Conservation (phyloP, 2,329 filamentous ascomycete genomes). For the Akanthomyces muscarius region DNA sequence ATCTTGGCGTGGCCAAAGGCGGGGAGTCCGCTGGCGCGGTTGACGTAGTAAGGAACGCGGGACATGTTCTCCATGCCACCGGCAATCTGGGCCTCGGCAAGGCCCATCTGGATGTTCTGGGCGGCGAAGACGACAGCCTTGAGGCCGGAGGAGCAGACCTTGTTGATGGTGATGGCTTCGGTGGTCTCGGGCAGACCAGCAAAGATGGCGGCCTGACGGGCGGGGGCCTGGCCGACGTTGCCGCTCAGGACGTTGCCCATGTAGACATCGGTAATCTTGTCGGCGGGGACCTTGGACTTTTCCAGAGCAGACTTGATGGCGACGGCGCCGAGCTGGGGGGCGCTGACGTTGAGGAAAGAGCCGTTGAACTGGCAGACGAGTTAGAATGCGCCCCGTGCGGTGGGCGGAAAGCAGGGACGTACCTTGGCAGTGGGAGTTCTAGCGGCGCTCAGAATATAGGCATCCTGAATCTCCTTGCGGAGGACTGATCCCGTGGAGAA, state of each 20-base stretch:
- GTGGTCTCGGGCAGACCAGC: conserved; percentile 76
- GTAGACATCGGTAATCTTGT: conserved; percentile 87
- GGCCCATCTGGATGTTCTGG: conserved; percentile 88
- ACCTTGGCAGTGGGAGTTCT: conserved; percentile 90
- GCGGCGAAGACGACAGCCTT: conserved; percentile 89
- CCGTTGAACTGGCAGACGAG: conserved; percentile 74
- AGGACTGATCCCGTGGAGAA: conserved; percentile 45
- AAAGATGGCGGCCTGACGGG: conserved; percentile 84
- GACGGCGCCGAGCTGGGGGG: conserved; percentile 81
- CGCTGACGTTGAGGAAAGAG: conserved; percentile 75
- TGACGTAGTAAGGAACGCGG: conserved; percentile 83
- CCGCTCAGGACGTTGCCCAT: conserved; percentile 94
- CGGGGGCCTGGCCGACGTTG: conserved; percentile 81
- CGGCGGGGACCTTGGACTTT: conserved; percentile 77
- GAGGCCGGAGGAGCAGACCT: conserved; percentile 92
- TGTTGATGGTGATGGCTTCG: conserved; percentile 93
- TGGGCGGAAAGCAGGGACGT: conserved; percentile 15
- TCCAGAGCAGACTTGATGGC: conserved; percentile 89
- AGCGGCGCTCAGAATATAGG: conserved; percentile 87
- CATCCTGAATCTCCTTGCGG: conserved; percentile 73
- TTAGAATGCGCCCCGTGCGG: background rate
- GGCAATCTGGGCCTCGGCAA: conserved; percentile 83
- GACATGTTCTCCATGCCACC: conserved; percentile 99
- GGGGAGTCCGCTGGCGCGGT: conserved; percentile 75
- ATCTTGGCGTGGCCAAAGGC: conserved; percentile 83